Base-by-base conservation (phyloP, 371 early-diverging fungal species). In the Basidiobolus meristosporus region DNA sequence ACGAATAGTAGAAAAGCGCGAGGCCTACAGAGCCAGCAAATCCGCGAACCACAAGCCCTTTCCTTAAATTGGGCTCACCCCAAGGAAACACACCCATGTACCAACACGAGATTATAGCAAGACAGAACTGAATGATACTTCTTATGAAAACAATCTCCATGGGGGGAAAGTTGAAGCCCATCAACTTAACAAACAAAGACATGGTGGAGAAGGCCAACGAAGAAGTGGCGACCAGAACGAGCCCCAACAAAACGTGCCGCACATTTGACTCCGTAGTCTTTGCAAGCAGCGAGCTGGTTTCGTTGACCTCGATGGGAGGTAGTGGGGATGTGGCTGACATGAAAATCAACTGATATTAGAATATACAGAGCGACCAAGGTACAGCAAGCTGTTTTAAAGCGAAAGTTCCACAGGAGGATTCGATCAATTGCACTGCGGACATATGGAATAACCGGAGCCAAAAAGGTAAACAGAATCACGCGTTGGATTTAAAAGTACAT, bases 81-180 rank as follows among this genome's bases (percentile, higher is more conserved):
- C 68, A 48, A 1, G 79, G 78, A 21, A 59, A 57, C 19, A 71
- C 48, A 1, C 58, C 48, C 5, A 68, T 46, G 12, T 51, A 50
- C 2, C 43, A 37, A 42, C 80, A 79, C 11, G 61, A 60, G 0
- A 62, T 29, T 0, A 75, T 45, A 10, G 72, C 69, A 18, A 74
- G 50, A 5, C 55, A 10, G 0, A 62, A 51, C 47, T 85, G 86
- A 11, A 78, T 44, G 16, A 74, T 42, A 14, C 76, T 70, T 20
- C 83, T 65, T 18, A 72, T 68, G 44, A 82, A 60, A 9, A 82
- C 82, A 12, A 82, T 65, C 44, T 81, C 66, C 7, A 76, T 60
- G 0, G 73, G 62, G 0, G 78, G 70, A 19, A 78, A 62, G 2
- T 36, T 44, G 2, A 47, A 31, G 2, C 70, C 68, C 15, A 67